phyloP scores from a whole-genome alignment of 2,329 filamentous ascomycete genomes.

The Epicoccum nigrum region DNA sequence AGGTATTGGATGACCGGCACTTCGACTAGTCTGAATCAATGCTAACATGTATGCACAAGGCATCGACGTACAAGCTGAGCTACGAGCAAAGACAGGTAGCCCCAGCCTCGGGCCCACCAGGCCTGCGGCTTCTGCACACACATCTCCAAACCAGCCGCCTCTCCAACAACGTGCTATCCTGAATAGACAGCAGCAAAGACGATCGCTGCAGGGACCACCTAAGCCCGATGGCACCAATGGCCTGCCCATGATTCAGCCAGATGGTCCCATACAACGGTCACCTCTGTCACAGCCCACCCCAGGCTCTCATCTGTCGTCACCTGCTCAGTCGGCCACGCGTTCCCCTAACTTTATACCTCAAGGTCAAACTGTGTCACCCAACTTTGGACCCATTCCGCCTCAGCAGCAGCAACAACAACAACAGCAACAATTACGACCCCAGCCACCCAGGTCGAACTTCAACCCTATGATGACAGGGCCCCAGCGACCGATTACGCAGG shows the following conservation, averaged over 20 bases:
- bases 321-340: constrained; percentile 61
- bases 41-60: constrained; percentile 59
- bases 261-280: constrained; percentile 59
- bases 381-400: constrained; percentile 59
- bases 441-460: constrained; percentile 57
- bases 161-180: constrained; percentile 81
- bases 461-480: constrained; percentile 51
- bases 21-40: constrained; percentile 4
- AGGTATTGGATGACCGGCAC: constrained; percentile 59
- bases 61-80: constrained; percentile 95
- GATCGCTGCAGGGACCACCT: constrained; percentile 76
- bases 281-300: constrained; percentile 82
- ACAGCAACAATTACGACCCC: constrained; percentile 45
- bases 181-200: constrained; percentile 76
- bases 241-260: constrained; percentile 49
- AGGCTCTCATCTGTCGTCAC: constrained; percentile 77
- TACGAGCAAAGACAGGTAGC: constrained; percentile 89
- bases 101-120: constrained; percentile 74
- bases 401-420: constrained; percentile 45
- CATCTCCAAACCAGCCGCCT: constrained; percentile 62
- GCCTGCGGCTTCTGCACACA: constrained; percentile 60
- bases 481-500: constrained; percentile 47
- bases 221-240: constrained; percentile 64
- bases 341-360: constrained; percentile 66
- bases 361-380: constrained; percentile 66